phyloP scores from a whole-genome alignment of 2,329 filamentous ascomycete species.

The Paracorniculantispora psalliotae region DNA sequence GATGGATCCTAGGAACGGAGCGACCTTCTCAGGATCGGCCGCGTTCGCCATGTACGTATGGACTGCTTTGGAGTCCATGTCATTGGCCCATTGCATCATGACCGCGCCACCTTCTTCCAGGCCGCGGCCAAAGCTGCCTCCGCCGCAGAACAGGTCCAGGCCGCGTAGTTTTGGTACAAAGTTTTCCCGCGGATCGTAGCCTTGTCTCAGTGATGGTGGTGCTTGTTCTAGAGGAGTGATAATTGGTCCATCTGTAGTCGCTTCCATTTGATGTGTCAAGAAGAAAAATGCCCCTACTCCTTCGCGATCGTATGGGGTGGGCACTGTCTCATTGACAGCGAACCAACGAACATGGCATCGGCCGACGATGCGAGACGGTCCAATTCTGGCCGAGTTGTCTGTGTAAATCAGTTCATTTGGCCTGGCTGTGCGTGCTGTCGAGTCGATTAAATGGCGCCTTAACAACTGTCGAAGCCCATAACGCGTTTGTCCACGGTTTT shows the following conservation, averaged over 20 bases:
- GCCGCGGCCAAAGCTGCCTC: constrained; percentile 71
- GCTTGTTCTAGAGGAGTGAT: constrained; percentile 28
- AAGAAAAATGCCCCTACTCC: constrained; percentile 65
- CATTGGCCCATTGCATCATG: constrained; percentile 62
- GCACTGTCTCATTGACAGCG: constrained; percentile 38
- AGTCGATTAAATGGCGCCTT: constrained; percentile 41
- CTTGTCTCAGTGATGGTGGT: constrained; percentile 44
- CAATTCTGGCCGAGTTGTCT: constrained; percentile 35
- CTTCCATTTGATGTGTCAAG: constrained; percentile 41
- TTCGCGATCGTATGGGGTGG: constrained; percentile 58
- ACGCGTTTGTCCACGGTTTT: constrained; percentile 22
- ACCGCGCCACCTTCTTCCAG: constrained; percentile 67
- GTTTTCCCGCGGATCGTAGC: constrained; percentile 42
- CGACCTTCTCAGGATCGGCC: constrained; percentile 31
- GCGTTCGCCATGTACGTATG: constrained; percentile 71
- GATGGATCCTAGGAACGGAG: constrained; percentile 65
- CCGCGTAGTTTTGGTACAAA: constrained; percentile 44
- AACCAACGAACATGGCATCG: constrained; percentile 59
- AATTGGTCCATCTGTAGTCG: constrained; percentile 6
- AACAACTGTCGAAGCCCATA: constrained; percentile 47
- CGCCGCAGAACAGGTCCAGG: constrained; percentile 72
- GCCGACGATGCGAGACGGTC: constrained; percentile 40
- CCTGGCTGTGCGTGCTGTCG: constrained; percentile 23
- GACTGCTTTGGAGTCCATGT: constrained; percentile 58
- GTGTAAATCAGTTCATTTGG: constrained; percentile 59